A percentile compares a stretch with the other conserved stretches of the same genome.
These are phyloP conservation scores for Astraeus odoratus DNA, from an alignment of 768 basidiomycete genomes.

Conservation along the genomic window DNA sequence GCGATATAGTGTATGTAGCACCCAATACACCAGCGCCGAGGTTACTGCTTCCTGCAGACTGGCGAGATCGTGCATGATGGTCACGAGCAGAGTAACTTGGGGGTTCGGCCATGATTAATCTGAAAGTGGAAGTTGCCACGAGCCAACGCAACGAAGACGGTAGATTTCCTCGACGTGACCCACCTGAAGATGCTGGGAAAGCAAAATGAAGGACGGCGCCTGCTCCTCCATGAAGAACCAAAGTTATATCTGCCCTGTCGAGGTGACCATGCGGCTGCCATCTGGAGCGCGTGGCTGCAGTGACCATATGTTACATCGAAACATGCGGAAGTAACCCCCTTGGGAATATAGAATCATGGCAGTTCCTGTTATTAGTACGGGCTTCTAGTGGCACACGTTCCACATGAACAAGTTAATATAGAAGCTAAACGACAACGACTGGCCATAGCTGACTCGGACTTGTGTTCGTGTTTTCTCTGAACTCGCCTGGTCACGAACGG, in stretches of 20 bases:
- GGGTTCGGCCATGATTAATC: constrained; percentile 9
- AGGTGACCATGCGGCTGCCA: neutral
- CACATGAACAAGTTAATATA: no score
- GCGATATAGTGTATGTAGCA: constrained; percentile 33
- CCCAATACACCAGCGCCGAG: neutral
- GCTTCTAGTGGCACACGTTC: no score
- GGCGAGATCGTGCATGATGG: neutral
- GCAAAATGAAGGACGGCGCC: neutral
- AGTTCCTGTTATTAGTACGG: no score
- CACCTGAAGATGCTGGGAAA: no score
- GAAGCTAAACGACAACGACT: no score
- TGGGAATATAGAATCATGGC: no score
- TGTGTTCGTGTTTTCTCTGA: no score
- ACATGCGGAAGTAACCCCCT: no score
- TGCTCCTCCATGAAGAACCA: neutral
- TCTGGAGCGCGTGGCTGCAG: no score
- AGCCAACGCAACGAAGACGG: neutral
- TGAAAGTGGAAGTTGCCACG: neutral
- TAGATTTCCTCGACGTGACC: neutral
- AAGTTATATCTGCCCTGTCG: neutral
- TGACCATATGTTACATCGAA: no score
- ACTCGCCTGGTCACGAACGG: no score
- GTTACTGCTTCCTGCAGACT: neutral
- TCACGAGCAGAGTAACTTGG: constrained; percentile 13
- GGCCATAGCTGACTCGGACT: no score